A percentile compares a stretch with the other conserved stretches of the same genome.
Conservation (phyloP, 2,329 filamentous ascomycete genomes). For the Cladophialophora psammophila region DNA sequence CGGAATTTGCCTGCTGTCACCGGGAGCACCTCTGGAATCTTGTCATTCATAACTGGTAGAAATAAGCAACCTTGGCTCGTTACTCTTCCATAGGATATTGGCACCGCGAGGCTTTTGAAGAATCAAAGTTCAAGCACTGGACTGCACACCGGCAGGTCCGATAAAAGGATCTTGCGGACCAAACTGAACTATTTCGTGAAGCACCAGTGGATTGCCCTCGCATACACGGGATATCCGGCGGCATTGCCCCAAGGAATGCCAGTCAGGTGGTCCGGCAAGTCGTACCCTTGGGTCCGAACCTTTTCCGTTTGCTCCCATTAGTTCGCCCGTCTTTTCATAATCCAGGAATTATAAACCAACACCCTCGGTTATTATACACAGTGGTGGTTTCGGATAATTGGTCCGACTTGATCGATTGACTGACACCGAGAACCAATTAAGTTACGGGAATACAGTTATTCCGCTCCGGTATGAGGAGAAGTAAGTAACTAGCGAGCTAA, state of each 20-base stretch:
- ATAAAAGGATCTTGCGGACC: neutral
- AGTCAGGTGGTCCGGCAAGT: no score
- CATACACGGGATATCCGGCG: slow-evolving; percentile 8
- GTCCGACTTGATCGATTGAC: no score
- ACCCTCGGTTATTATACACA: no score
- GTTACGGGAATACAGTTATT: no score
- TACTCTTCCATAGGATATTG: neutral
- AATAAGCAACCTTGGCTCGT: neutral
- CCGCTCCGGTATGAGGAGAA: no score
- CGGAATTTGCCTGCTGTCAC: slow-evolving; percentile 36
- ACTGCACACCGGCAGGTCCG: neutral
- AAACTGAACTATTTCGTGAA: neutral
- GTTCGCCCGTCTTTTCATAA: no score
- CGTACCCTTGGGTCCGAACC: no score
- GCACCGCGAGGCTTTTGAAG: neutral
- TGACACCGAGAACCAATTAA: no score
- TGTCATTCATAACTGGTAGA: neutral
- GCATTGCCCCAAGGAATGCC: neutral
- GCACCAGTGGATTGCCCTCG: neutral
- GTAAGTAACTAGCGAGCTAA: no score
- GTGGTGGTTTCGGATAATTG: no score
- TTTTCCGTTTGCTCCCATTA: no score
- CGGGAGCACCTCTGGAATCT: slow-evolving; percentile 15
- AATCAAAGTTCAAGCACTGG: neutral
- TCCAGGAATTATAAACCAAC: no score